A percentile compares a stretch with the other conserved stretches of the same genome.
Conservation (phyloP, 1,284 basidiomycete species). For the Cryptococcus sp. region DNA sequence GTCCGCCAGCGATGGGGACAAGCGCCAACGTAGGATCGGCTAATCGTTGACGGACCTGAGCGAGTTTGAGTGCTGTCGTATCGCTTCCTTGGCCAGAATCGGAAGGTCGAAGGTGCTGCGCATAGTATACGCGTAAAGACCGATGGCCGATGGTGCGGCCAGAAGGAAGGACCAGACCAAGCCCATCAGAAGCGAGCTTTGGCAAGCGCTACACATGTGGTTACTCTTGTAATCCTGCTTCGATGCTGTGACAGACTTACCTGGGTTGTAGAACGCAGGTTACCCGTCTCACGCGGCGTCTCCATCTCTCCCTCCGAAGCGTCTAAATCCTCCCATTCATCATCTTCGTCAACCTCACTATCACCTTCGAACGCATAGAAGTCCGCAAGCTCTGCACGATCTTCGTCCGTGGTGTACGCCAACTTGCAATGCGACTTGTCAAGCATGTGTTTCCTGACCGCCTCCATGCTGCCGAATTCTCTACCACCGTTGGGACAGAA, state of each 20-base stretch:
- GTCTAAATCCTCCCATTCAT: slow-evolving; percentile 52
- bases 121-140: slow-evolving; percentile 81
- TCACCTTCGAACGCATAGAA: slow-evolving; percentile 89
- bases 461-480: slow-evolving; percentile 77
- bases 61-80: slow-evolving; percentile 53
- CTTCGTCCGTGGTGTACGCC: slow-evolving; percentile 78
- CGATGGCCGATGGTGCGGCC: slow-evolving; percentile 91
- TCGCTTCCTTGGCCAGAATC: slow-evolving; percentile 49
- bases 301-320: slow-evolving; percentile 33
- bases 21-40: slow-evolving; percentile 78
- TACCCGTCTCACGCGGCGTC: slow-evolving; percentile 19
- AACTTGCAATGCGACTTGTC: slow-evolving; percentile 97
- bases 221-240: no score
- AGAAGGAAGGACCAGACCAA: slow-evolving; percentile 92
- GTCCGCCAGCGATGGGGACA: slow-evolving; percentile 80
- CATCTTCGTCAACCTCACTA: slow-evolving; percentile 65
- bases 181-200: slow-evolving; percentile 53
- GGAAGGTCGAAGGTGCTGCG: slow-evolving; percentile 67
- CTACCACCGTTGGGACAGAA: slow-evolving; percentile 77
- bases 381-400: slow-evolving; percentile 85
- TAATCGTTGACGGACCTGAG: slow-evolving; percentile 70
- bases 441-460: slow-evolving; percentile 88
- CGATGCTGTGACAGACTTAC: no score
- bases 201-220: no score
- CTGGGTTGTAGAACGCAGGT: no score